These are phyloP conservation scores for Aspergillus hancockii DNA, from an alignment of 495 filamentous ascomycete species.

Conservation along the genomic window DNA sequence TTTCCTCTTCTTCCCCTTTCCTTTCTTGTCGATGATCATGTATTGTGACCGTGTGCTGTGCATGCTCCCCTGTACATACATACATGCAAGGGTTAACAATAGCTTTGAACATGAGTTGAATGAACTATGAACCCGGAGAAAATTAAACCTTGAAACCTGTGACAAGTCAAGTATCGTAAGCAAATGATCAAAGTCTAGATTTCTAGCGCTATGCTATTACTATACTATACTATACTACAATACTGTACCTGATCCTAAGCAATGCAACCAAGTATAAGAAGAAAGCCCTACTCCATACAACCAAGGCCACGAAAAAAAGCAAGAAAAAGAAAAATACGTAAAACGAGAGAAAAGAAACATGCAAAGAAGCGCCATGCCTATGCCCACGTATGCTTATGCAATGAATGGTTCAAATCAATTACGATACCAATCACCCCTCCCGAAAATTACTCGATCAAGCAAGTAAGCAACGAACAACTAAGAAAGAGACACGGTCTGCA, in stretches of 20 bases:
- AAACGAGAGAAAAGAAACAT: neutral
- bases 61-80: constrained; percentile 3
- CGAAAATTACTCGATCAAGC: neutral
- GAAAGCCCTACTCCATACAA: neutral
- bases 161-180: neutral
- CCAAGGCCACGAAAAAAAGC: neutral
- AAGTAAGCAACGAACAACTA: neutral
- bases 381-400: neutral
- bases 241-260: neutral
- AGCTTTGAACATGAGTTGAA: neutral
- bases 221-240: neutral
- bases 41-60: neutral
- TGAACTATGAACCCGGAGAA: neutral
- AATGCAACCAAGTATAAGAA: neutral
- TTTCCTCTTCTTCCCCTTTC: constrained; percentile 1
- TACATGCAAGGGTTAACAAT: neutral
- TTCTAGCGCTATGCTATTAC: constrained; percentile 7
- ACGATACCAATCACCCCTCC: too few relatives aligned
- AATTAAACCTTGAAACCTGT: too few relatives aligned
- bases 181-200: neutral
- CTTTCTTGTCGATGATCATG: neutral
- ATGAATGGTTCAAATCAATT: neutral
- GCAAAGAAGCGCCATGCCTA: neutral
- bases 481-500: constrained; percentile 39
- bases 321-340: neutral